A percentile compares a stretch with the other conserved stretches of the same genome.
phyloP scores from a whole-genome alignment of 1,139 yeast genomes.

The Pichia sp. region DNA sequence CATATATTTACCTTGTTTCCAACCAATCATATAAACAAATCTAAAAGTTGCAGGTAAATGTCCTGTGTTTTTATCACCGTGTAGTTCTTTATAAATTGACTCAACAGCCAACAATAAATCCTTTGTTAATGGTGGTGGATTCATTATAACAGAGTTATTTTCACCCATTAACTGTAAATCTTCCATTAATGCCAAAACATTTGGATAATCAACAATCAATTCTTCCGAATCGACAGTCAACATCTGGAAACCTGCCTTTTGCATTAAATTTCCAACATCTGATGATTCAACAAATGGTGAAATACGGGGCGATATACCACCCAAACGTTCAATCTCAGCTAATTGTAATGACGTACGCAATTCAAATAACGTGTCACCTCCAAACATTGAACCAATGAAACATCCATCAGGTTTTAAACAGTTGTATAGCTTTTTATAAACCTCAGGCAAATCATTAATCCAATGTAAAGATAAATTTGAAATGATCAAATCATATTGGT shows the following conservation, averaged over 20 bases:
- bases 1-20: slow-evolving; percentile 65
- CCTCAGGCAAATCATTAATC: slow-evolving; percentile 75
- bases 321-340: slow-evolving; percentile 73
- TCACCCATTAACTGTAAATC: slow-evolving; percentile 84
- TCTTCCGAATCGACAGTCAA: slow-evolving; percentile 83
- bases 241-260: slow-evolving; percentile 70
- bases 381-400: slow-evolving; percentile 76
- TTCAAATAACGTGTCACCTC: slow-evolving; percentile 80
- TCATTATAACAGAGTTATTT: slow-evolving; percentile 58
- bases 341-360: slow-evolving; percentile 71
- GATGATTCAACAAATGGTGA: slow-evolving; percentile 76
- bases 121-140: slow-evolving; percentile 50
- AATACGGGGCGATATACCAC: slow-evolving; percentile 74
- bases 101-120: slow-evolving; percentile 71
- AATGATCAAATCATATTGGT: slow-evolving; percentile 63
- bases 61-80: slow-evolving; percentile 49
- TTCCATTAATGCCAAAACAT: slow-evolving; percentile 55
- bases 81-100: slow-evolving; percentile 64
- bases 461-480: slow-evolving; percentile 76
- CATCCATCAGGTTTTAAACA: slow-evolving; percentile 75
- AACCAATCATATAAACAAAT: slow-evolving; percentile 78
- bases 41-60: slow-evolving; percentile 61
- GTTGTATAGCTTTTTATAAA: slow-evolving; percentile 50
- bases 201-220: slow-evolving; percentile 76
- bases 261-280: slow-evolving; percentile 68